Evolutionary conservation across 495 filamentous ascomycete species (phyloP).

Genomic region (Letharia columbiana): DNA sequence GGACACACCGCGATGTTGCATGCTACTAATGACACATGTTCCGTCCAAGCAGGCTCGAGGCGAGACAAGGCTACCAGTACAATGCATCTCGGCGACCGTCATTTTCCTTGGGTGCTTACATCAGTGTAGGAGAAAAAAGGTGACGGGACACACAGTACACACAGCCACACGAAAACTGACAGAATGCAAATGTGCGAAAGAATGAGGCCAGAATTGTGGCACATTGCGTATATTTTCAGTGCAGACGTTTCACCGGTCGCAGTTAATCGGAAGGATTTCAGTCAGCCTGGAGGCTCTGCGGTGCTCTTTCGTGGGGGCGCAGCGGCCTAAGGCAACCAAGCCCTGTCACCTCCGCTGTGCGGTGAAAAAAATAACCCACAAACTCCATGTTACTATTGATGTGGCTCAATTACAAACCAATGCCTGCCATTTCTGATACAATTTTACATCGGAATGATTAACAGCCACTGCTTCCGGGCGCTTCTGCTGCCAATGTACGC

Average conservation of each 20-base stretch:
- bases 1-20: background rate
- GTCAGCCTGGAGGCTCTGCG: slow-evolving; percentile 5
- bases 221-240: background rate
- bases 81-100: background rate
- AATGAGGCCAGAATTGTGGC: background rate
- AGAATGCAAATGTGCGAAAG: background rate
- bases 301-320: background rate
- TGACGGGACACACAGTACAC: background rate
- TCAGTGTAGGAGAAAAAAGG: background rate
- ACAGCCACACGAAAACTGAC: background rate
- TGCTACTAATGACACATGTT: background rate
- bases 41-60: background rate
- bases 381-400: background rate
- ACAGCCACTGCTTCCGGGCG: background rate
- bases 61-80: background rate
- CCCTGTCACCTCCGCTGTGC: background rate
- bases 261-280: background rate
- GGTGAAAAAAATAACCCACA: background rate
- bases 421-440: background rate
- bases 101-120: background rate
- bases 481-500: background rate
- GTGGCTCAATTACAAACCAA: background rate
- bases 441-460: background rate
- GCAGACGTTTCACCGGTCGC: slow-evolving; percentile 2
- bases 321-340: background rate